phyloP scores from a whole-genome alignment of 2,329 filamentous ascomycete genomes.

The Pseudocercospora fijiensis region DNA sequence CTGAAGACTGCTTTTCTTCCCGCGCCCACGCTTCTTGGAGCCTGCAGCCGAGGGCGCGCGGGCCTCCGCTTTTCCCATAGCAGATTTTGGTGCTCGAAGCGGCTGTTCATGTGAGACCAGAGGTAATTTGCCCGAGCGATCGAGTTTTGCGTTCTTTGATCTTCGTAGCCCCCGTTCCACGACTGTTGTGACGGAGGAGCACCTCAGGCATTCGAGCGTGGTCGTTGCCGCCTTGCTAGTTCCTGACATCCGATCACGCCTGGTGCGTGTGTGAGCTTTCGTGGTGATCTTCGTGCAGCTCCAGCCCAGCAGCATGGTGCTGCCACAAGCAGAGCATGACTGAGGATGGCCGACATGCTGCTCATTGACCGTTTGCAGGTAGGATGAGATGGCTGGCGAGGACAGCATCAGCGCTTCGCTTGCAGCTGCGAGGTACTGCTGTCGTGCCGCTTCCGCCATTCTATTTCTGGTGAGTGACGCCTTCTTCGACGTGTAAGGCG shows the following conservation, averaged over 20 bases:
- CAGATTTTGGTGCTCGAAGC: constrained; percentile 28
- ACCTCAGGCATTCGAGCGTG: neutral
- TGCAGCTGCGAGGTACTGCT: constrained; percentile 8
- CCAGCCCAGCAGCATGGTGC: constrained; percentile 57
- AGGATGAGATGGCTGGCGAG: constrained; percentile 21
- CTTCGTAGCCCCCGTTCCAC: neutral
- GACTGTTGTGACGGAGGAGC: neutral
- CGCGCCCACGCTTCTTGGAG: constrained; percentile 64
- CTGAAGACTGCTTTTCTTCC: constrained; percentile 60
- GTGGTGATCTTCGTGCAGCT: constrained; percentile 8
- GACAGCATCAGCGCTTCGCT: constrained; percentile 10
- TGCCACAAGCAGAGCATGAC: constrained; percentile 60
- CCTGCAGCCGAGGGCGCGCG: constrained; percentile 38
- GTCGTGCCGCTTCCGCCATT: constrained; percentile 8
- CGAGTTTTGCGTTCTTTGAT: neutral
- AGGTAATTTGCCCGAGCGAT: neutral
- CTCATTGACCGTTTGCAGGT: constrained; percentile 14
- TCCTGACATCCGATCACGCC: constrained; percentile 8
- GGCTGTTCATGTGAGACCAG: neutral
- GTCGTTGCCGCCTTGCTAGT: neutral
- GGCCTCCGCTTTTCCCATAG: constrained; percentile 19
- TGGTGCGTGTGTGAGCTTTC: constrained; percentile 1
- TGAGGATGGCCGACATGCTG: constrained; percentile 41
- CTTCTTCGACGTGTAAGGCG: too few relatives aligned
- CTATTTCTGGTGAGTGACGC: neutral